These are phyloP conservation scores for Chlorella vulgaris DNA, from an alignment of 139 green algal species.

Conservation along the genomic window DNA sequence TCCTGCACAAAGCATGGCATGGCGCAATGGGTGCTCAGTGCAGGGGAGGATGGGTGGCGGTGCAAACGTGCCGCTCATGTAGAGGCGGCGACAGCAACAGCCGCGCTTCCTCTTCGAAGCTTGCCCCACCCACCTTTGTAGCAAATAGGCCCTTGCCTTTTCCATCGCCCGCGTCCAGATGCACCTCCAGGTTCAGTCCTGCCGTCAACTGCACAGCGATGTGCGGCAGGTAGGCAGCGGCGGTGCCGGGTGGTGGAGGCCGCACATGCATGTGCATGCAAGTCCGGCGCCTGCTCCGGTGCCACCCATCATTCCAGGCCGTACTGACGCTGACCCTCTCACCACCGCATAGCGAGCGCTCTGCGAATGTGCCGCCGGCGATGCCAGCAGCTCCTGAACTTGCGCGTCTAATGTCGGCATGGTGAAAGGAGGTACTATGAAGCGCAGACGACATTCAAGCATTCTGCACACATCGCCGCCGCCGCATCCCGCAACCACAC, in stretches of 20 bases:
- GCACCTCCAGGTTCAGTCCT: slow-evolving; percentile 37
- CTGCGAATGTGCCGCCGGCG: neutral
- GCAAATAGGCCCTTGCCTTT: slow-evolving; percentile 63
- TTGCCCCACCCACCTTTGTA: neutral
- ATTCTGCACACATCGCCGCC: neutral
- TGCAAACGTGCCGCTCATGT: too few relatives aligned
- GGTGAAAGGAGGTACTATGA: too few relatives aligned
- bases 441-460: neutral
- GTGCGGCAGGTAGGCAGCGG: neutral
- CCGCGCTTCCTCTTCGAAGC: too few relatives aligned
- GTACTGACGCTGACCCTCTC: neutral
- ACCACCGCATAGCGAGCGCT: neutral
- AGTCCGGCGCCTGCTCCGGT: too few relatives aligned
- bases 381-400: neutral
- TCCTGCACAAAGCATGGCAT: slow-evolving; percentile 20
- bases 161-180: slow-evolving; percentile 43
- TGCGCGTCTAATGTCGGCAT: neutral
- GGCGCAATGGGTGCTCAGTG: neutral
- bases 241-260: neutral
- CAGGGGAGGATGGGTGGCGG: neutral
- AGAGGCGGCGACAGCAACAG: too few relatives aligned
- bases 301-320: neutral
- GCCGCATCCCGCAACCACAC: too few relatives aligned
- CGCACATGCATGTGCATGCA: neutral
- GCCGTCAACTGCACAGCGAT: neutral